Evolutionary conservation across 176 grass and related monocot genomes (phyloP), one percentile per base, ranked within the genome.

Genomic region (Thalia dealbata): DNA sequence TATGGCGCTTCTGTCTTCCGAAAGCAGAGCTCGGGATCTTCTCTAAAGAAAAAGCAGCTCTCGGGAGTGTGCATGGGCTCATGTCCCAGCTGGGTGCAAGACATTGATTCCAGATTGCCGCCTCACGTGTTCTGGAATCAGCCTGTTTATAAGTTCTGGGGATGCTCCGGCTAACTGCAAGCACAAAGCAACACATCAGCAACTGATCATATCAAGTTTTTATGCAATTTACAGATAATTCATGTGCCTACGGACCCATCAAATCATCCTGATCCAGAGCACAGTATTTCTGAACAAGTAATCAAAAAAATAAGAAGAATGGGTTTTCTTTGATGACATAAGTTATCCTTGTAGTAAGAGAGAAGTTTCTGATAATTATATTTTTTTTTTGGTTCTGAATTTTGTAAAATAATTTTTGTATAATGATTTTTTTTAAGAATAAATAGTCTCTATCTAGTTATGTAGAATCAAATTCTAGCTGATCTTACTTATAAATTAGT

Each of bases 111-210:
- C 23, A 45, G 56, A 75, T 75, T 63, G 73, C 32, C 58, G 35
- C 38, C 35, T 75, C 38, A 75, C n/a, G 27, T 75, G 73, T 75
- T 75, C 73, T 46, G 73, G 73, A 61, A 75, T 75, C 58, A 75
- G 56, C 58, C 45, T 75, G 58, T 44, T 61, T 1, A 75, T 27
- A n/a, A 75, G 73, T 27, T 75, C 73, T 6, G 73, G 35, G 14
- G 73, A 75, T 60, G 58, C 35, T 61, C 73, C 58, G 14, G 55
- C 73, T 56, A 75, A 75, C 73, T 75, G 58, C 38, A 61, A 75
- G 18, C 14, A 55, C 3, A 9, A 72, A 75, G 41, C 22, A 62
- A n/a, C 38, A 25, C 32, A 38, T 14, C 24, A 42, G 30, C 16
- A 45, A 27, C 56, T n/a, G n/a, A 45, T 45, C 16, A 18, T 75